These are phyloP conservation scores for Fomitopsis schrenkii DNA, from an alignment of 1,284 basidiomycete species.

Conservation along the genomic window DNA sequence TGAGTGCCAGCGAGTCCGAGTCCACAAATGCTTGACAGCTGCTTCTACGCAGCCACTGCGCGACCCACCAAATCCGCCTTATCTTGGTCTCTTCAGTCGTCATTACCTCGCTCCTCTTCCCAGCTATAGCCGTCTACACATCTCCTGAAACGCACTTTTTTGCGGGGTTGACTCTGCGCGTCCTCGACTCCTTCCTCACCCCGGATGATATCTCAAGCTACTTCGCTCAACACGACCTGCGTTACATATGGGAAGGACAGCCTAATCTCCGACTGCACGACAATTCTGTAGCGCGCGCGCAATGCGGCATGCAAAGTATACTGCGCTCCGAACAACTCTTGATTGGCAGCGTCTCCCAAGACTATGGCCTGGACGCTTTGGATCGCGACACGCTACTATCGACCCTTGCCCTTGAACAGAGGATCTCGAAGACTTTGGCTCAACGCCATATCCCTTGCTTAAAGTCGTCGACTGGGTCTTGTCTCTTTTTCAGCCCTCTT, in stretches of 20 bases:
- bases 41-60: conserved; percentile 59
- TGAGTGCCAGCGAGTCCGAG: conserved; percentile 36
- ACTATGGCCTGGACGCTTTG: conserved; percentile 50
- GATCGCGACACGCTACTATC: conserved; percentile 57
- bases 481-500: conserved; percentile 69
- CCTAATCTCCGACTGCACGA: conserved; percentile 57
- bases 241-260: conserved; percentile 65
- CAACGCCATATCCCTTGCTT: conserved; percentile 47
- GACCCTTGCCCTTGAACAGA: conserved; percentile 59
- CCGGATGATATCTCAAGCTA: conserved; percentile 47
- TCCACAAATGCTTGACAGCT: background rate
- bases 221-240: conserved; percentile 57
- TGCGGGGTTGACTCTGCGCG: conserved; percentile 48
- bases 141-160: conserved; percentile 64
- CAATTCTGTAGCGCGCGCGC: conserved; percentile 67
- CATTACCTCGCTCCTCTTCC: conserved; percentile 94
- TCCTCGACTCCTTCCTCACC: conserved; percentile 59
- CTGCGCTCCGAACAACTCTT: conserved; percentile 77
- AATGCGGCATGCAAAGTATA: conserved; percentile 69
- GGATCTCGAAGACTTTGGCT: conserved; percentile 45
- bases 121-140: conserved; percentile 82
- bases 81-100: conserved; percentile 92
- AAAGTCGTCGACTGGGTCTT: conserved; percentile 42
- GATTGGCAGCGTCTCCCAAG: conserved; percentile 51
- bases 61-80: conserved; percentile 89